These are phyloP conservation scores for barrel medic (Medicago truncatula) DNA, from an alignment of 306 rosid genomes.

Conservation along the genomic window MtrunA17r5.0-ANR NC_053044.1:43409501-43410000, in stretches of 20 bases:
- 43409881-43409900: constrained; percentile 23
- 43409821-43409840: too few species aligned
- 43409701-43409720: too few species aligned
- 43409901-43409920: constrained; percentile 2
- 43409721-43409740: too few species aligned
- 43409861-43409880: not conserved
- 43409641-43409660: constrained; percentile 20
- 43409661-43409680: constrained; percentile 33
- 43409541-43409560: constrained; percentile 6
- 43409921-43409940: not conserved
- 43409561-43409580: not conserved
- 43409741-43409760: too few species aligned
- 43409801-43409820: too few species aligned
- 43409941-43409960: constrained; percentile 9
- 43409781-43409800: too few species aligned
- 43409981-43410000: not conserved
- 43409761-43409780: too few species aligned
- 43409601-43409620: constrained; percentile 23
- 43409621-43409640: constrained; percentile 5
- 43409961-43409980: not conserved
- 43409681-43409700: not conserved
- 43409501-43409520: not conserved
- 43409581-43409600: constrained; percentile 11
- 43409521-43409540: not conserved
- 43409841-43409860: too few species aligned